Evolutionary conservation across 768 basidiomycete genomes (phyloP).

Genomic region (Leucogyrophana mollusca): DNA sequence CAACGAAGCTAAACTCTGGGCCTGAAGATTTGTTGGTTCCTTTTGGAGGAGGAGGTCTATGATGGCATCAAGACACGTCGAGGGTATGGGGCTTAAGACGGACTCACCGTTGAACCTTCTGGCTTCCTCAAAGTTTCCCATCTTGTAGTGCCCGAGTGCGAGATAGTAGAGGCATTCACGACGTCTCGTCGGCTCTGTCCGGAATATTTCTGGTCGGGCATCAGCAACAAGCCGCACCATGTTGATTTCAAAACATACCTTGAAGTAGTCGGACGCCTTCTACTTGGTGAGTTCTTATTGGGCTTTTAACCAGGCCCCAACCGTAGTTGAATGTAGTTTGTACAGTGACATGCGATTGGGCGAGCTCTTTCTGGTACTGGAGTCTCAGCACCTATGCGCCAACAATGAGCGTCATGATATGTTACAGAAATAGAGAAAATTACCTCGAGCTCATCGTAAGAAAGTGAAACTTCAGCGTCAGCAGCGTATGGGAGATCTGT

Average conservation of each 20-base stretch:
- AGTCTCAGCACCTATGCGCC: slow-evolving; percentile 66
- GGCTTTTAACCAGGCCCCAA: slow-evolving; percentile 96
- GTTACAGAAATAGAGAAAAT: neutral
- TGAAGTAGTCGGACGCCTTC: slow-evolving; percentile 91
- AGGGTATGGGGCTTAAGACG: neutral
- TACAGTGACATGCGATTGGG: slow-evolving; percentile 80
- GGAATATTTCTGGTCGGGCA: slow-evolving; percentile 74
- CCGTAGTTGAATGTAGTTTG: slow-evolving; percentile 98
- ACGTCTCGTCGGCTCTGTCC: slow-evolving; percentile 79
- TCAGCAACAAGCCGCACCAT: slow-evolving; percentile 4
- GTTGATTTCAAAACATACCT: slow-evolving; percentile 46
- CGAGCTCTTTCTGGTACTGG: slow-evolving; percentile 88
- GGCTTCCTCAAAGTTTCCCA: slow-evolving; percentile 92
- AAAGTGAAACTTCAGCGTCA: slow-evolving; percentile 86
- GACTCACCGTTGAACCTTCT: slow-evolving; percentile 86
- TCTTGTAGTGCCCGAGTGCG: slow-evolving; percentile 94
- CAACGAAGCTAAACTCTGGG: slow-evolving; percentile 78
- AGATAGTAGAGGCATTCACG: slow-evolving; percentile 97
- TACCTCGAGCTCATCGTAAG: slow-evolving; percentile 90
- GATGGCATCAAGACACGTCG: slow-evolving; percentile 3
- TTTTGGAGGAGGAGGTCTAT: slow-evolving; percentile 83
- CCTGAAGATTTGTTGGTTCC: slow-evolving; percentile 92
- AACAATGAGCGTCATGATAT: neutral
- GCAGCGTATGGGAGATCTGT: slow-evolving; percentile 95
- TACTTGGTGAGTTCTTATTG: slow-evolving; percentile 78